Evolutionary conservation across 768 basidiomycete species (phyloP).

Genomic region (Leccinum arenicola): DNA sequence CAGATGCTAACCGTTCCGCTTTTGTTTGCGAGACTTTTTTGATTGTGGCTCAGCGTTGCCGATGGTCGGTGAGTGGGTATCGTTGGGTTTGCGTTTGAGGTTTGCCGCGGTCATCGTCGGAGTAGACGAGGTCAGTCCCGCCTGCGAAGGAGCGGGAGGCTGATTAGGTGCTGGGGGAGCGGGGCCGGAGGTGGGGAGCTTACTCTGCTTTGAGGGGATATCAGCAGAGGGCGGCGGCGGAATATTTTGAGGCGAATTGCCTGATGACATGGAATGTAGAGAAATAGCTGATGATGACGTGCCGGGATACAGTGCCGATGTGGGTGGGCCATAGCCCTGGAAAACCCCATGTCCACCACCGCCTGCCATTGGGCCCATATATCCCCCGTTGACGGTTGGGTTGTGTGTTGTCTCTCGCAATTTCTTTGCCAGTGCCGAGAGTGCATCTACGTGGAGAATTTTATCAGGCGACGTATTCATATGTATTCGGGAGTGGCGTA

Average conservation of each 20-base stretch:
- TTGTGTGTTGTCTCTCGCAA: conserved; percentile 33
- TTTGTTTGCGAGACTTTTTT: conserved; percentile 55
- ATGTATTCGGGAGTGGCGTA: conserved; percentile 26
- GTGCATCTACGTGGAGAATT: conserved; percentile 40
- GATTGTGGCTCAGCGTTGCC: conserved; percentile 45
- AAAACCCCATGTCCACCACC: conserved; percentile 24
- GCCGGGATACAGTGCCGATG: conserved; percentile 45
- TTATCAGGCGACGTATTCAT: conserved; percentile 22
- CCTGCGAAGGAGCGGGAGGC: conserved; percentile 39
- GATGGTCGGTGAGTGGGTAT: conserved; percentile 51
- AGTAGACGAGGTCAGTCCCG: conserved; percentile 43
- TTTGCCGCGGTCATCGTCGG: conserved; percentile 47
- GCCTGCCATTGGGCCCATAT: conserved; percentile 15
- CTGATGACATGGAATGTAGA: conserved; percentile 41
- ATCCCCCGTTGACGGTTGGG: conserved; percentile 15
- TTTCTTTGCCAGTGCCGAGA: conserved; percentile 38
- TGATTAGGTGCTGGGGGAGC: conserved; percentile 40
- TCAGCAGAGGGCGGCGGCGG: conserved; percentile 44
- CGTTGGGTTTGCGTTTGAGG: conserved; percentile 53
- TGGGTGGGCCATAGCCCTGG: conserved; percentile 27
- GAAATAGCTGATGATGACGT: conserved; percentile 42
- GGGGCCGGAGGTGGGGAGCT: conserved; percentile 47
- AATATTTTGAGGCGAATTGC: conserved; percentile 50
- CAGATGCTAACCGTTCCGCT: conserved; percentile 47
- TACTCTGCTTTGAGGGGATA: conserved; percentile 63